These are phyloP conservation scores for Trichosporon ovoides DNA, from an alignment of 1,284 basidiomycete species.

Conservation along the genomic window DNA sequence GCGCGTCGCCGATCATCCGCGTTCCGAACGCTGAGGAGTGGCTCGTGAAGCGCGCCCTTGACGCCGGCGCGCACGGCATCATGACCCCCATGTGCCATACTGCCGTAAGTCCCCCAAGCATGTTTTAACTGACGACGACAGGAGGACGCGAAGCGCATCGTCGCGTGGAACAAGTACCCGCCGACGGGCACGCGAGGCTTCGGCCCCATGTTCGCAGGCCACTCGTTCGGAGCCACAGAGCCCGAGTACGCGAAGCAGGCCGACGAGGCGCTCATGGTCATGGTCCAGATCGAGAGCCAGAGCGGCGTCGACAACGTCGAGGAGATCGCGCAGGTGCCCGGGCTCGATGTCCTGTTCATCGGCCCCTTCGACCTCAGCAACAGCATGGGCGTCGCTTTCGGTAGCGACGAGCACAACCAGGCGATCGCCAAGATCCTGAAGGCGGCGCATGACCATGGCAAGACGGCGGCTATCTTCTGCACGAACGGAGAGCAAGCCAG, in stretches of 20 bases:
- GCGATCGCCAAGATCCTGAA: slow-evolving; percentile 58
- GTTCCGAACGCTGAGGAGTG: slow-evolving; percentile 36
- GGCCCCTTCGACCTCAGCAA: slow-evolving; percentile 61
- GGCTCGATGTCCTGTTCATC: slow-evolving; percentile 61
- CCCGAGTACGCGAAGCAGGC: slow-evolving; percentile 56
- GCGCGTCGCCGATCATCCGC: slow-evolving; percentile 38
- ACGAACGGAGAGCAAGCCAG: slow-evolving; percentile 54
- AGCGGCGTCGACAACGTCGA: slow-evolving; percentile 59
- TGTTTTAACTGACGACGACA: background rate
- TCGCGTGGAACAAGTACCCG: slow-evolving; percentile 25
- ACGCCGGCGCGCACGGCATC: slow-evolving; percentile 38
- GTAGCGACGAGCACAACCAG: slow-evolving; percentile 49
- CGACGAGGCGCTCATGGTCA: slow-evolving; percentile 57
- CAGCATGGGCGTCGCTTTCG: slow-evolving; percentile 25
- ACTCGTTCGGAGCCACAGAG: slow-evolving; percentile 18
- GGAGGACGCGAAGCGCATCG: slow-evolving; percentile 24
- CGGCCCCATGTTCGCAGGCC: slow-evolving; percentile 23
- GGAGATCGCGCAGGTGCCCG: slow-evolving; percentile 59
- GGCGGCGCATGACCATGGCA: slow-evolving; percentile 56
- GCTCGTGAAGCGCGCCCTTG: slow-evolving; percentile 44
- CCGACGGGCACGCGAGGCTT: slow-evolving; percentile 26
- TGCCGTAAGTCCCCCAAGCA: slow-evolving; percentile 18
- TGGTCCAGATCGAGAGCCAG: slow-evolving; percentile 62
- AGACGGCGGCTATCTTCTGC: slow-evolving; percentile 55
- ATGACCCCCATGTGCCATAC: slow-evolving; percentile 33